Evolutionary conservation across 1,284 basidiomycete genomes (phyloP).

Genomic region (Wolfiporia cocos): DNA sequence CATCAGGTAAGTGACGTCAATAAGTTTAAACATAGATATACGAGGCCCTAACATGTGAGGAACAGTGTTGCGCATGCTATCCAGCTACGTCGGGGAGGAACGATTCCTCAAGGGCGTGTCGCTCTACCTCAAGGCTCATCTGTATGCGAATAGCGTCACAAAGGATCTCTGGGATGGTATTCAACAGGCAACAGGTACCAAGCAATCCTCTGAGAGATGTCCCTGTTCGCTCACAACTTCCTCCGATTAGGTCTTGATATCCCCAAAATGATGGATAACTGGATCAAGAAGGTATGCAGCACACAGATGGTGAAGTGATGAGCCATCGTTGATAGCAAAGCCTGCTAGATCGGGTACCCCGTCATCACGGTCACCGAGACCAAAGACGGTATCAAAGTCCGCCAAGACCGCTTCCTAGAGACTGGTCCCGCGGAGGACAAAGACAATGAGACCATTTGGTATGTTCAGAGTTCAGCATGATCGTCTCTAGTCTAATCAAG

Average conservation of each 20-base stretch:
- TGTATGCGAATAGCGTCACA: constrained; percentile 83
- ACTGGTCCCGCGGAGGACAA: constrained; percentile 74
- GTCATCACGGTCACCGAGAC: constrained; percentile 84
- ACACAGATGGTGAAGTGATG: background rate
- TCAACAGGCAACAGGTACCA: constrained; percentile 60
- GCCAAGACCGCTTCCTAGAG: constrained; percentile 92
- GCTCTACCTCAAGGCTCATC: constrained; percentile 85
- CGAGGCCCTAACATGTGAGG: background rate
- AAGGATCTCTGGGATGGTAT: constrained; percentile 91
- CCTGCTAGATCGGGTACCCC: constrained; percentile 73
- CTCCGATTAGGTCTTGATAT: constrained; percentile 58
- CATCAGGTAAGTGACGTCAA: constrained; percentile 45
- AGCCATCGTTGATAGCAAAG: background rate
- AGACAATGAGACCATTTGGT: constrained; percentile 88
- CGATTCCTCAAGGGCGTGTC: constrained; percentile 85
- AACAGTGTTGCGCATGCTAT: constrained; percentile 90
- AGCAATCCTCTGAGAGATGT: background rate
- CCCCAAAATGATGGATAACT: constrained; percentile 83
- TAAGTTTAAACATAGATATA: background rate
- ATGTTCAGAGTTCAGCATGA: too few relatives aligned
- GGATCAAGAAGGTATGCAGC: constrained; percentile 73
- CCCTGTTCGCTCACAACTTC: background rate
- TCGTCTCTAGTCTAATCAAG: too few relatives aligned
- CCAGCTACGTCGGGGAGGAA: constrained; percentile 86
- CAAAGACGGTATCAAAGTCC: constrained; percentile 64